phyloP scores from a whole-genome alignment of 2,329 filamentous ascomycete species.

The Fusarium brachygibbosum region DNA sequence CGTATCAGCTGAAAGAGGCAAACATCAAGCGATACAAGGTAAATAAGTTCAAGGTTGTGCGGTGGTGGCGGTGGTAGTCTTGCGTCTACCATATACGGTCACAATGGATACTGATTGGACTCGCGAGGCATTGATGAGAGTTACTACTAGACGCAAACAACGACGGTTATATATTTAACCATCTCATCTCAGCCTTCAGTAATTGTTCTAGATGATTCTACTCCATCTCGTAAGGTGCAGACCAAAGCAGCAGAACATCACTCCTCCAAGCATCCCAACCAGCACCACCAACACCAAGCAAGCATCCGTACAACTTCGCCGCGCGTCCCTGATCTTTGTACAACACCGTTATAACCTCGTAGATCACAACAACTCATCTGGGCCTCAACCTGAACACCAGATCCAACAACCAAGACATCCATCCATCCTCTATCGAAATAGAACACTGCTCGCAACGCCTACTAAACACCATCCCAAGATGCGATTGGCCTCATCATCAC shows the following conservation, averaged over 20 bases:
- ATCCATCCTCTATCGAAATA: not conserved
- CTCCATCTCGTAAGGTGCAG: not conserved
- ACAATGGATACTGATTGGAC: not conserved
- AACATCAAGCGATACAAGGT: not conserved
- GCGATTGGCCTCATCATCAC: constrained; percentile 22
- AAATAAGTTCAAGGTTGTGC: too few relatives aligned
- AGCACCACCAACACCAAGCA: not conserved
- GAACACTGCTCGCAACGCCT: not conserved
- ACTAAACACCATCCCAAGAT: constrained; percentile 8
- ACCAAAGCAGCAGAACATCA: too few relatives aligned
- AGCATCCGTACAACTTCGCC: constrained; percentile 17
- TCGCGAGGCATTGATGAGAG: not conserved
- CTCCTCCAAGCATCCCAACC: not conserved
- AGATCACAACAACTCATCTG: not conserved
- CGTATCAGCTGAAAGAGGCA: not conserved
- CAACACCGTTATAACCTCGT: constrained; percentile 1
- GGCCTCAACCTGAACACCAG: not conserved
- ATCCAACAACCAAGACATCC: not conserved
- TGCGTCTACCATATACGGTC: not conserved
- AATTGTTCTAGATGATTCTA: not conserved
- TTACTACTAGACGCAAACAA: too few relatives aligned
- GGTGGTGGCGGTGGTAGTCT: not conserved
- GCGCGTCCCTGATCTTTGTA: constrained; percentile 27
- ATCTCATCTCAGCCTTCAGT: too few relatives aligned
- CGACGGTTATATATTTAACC: too few relatives aligned